A percentile compares a stretch with the other conserved stretches of the same genome.
Evolutionary conservation across 2,329 filamentous ascomycete species (phyloP).

Genomic region (Magnaporthiopsis incrustans): DNA sequence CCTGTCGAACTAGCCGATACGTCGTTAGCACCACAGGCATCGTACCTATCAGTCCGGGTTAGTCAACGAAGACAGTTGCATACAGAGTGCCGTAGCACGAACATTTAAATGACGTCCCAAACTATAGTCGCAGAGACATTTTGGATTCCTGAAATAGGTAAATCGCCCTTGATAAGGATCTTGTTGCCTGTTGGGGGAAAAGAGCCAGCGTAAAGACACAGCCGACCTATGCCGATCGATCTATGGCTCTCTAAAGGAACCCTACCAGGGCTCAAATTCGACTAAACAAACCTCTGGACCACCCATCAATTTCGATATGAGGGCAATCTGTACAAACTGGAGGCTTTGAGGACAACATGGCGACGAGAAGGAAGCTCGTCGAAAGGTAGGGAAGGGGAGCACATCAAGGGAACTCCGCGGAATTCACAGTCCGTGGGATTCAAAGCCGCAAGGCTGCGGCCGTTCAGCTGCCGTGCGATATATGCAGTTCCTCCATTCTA

Average conservation of each 20-base stretch:
- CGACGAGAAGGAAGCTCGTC: not conserved
- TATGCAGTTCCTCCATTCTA: too few species aligned
- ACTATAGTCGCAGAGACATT: not conserved
- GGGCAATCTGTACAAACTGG: not conserved
- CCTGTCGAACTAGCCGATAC: too few species aligned
- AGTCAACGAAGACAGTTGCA: not conserved
- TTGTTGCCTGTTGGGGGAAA: not conserved
- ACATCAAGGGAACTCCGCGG: too few species aligned
- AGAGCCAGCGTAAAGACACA: not conserved
- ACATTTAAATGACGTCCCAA: not conserved
- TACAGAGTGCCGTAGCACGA: not conserved
- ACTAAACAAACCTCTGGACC: not conserved
- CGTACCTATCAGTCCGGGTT: too few species aligned
- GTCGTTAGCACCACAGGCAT: not conserved
- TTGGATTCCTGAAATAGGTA: not conserved
- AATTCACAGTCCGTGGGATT: too few species aligned
- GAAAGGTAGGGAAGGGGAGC: not conserved
- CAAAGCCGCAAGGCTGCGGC: too few species aligned
- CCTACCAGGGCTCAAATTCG: not conserved
- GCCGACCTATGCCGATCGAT: not conserved
- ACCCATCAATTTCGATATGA: not conserved
- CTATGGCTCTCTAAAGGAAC: not conserved
- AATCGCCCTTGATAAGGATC: not conserved
- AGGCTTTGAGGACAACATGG: not conserved
- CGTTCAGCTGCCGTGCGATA: too few species aligned